These are phyloP conservation scores for Pavlovales sp. DNA, from an alignment of 208 protist species.

Conservation along the genomic window DNA sequence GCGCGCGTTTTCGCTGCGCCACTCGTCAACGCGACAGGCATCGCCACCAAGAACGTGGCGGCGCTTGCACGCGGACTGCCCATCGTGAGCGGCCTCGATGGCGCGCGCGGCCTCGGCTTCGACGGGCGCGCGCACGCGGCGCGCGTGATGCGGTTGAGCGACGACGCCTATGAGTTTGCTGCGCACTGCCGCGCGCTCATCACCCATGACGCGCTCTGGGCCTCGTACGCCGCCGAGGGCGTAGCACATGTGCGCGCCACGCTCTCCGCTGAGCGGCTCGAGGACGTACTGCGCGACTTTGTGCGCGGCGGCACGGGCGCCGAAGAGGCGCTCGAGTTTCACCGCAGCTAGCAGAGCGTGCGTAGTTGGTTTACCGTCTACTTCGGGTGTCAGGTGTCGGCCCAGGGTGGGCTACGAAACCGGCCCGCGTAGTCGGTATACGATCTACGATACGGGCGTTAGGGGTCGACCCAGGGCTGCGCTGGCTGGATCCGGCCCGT, in stretches of 20 bases:
- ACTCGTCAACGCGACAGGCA: neutral
- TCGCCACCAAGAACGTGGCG: conserved; percentile 36
- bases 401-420: too few species aligned
- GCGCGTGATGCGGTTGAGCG: neutral
- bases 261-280: neutral
- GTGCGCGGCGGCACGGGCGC: neutral
- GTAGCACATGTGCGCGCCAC: neutral
- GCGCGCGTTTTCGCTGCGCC: conserved; percentile 6
- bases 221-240: too few species aligned
- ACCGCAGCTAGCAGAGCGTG: too few species aligned
- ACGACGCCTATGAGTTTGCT: neutral
- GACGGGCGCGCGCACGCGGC: neutral
- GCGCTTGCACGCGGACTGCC: conserved; percentile 18
- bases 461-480: too few species aligned
- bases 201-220: neutral
- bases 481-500: too few species aligned
- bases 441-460: too few species aligned
- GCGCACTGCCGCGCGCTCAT: neutral
- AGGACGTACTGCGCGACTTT: neutral
- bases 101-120: neutral
- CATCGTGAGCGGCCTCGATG: neutral
- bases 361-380: too few species aligned
- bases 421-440: too few species aligned
- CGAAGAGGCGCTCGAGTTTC: too few species aligned
- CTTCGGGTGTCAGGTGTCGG: too few species aligned